Evolutionary conservation across 352 stramenopile species (phyloP), one percentile per base, ranked within the genome.

Genomic region (Ophiocytium majus): DNA sequence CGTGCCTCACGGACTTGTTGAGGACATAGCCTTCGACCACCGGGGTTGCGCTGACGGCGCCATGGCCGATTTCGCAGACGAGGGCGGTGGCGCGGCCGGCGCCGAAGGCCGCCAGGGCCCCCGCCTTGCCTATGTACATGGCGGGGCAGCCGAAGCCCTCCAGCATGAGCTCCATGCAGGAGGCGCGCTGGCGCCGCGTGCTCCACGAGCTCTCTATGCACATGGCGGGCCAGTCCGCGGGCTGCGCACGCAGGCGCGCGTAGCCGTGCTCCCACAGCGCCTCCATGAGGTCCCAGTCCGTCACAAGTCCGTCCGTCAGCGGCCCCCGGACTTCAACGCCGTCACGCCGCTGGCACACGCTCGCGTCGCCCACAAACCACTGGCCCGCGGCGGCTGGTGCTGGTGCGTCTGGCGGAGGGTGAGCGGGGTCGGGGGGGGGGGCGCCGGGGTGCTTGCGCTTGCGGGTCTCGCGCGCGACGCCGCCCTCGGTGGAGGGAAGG

Each of bases 11-110:
- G 0, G 86, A 57, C 75, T 90, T 92, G 84, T 95, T 90, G 31
- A 98, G 83, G 0, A 94, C 91, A 86, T 95, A 97, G 50, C 95
- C 95, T 82, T 98, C 94, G 50, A 96, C 94, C 37, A 98, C 93
- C 0, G 95, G 93, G 43, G 95, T 93, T 31, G 96, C 94, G 32
- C 93, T 93, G 66, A 93, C 94, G 31, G 92, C 90, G 9, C 93
- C 93, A 10, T 93, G 93, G 17, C 94, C 94, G 83, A 96, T 92
- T 85, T 98, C 94, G 9, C 92, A 93, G 34, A 88, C 81, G 49
- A 98, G 83, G 19, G 94, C 94, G 28, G 93, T 90, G 23, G 93
- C 94, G 0, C 94, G 90, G 0, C 95, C 95, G 43, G 96, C 95
- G 0, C 94, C 93, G 82, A 98, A 98, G 0, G 95, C 93, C 76